Evolutionary conservation across 177 flowering plant genomes (phyloP).

Genomic region (Viscum album): DNA sequence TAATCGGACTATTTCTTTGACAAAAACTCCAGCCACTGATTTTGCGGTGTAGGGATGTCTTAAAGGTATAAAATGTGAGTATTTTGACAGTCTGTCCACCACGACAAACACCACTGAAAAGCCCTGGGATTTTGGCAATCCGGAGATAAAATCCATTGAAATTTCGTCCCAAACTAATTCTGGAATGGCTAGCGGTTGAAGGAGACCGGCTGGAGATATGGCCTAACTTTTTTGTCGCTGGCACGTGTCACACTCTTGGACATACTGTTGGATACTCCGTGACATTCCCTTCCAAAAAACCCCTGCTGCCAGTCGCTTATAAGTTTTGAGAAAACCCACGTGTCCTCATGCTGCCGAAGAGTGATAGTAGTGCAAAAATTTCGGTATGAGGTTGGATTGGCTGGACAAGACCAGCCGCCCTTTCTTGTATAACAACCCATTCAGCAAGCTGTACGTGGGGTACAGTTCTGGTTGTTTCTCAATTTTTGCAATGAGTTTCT

Average conservation of each 20-base stretch:
- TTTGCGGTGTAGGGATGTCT: background rate
- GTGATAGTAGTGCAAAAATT: background rate
- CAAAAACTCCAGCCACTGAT: background rate
- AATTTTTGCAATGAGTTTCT: too few relatives aligned
- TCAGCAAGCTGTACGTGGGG: too few relatives aligned
- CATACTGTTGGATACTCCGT: background rate
- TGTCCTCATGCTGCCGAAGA: background rate
- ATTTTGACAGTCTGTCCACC: background rate
- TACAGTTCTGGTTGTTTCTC: too few relatives aligned
- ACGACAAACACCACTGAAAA: background rate
- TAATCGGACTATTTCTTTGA: background rate
- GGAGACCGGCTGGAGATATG: background rate
- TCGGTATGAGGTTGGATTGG: background rate
- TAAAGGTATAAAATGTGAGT: background rate
- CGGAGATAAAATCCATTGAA: background rate
- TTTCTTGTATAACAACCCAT: background rate
- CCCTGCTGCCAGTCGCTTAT: background rate
- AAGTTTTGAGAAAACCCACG: background rate
- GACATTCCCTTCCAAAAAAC: background rate
- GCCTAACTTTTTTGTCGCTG: background rate
- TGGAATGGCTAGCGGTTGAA: conserved; percentile 6
- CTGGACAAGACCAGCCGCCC: too few relatives aligned
- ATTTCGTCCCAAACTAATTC: background rate
- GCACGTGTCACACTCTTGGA: background rate
- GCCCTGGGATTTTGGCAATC: background rate